Conservation (phyloP, 1,284 basidiomycete genomes). For the Inonotus obliquus region DNA sequence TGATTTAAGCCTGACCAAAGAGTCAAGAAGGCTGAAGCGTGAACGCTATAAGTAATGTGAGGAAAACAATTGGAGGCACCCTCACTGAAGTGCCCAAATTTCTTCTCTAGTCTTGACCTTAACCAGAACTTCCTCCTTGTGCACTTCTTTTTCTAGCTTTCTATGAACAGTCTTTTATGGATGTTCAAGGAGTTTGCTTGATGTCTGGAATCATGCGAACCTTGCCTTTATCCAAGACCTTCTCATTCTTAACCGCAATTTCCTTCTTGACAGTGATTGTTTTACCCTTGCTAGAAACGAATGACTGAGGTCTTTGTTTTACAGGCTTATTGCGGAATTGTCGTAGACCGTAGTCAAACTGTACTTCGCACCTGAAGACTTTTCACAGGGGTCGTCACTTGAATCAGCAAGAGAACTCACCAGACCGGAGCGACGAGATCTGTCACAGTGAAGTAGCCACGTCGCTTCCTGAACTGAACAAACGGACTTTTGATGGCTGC, state of each 20-base stretch:
- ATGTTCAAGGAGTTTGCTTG: background rate
- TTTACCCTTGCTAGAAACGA: constrained; percentile 61
- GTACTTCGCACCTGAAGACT: constrained; percentile 64
- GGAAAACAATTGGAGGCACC: constrained; percentile 10
- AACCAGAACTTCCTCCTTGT: constrained; percentile 53
- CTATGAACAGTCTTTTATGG: constrained; percentile 64
- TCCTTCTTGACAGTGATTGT: constrained; percentile 55
- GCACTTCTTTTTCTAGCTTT: constrained; percentile 71
- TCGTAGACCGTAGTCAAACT: constrained; percentile 69
- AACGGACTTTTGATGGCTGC: background rate
- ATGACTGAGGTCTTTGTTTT: constrained; percentile 51
- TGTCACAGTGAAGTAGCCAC: constrained; percentile 13
- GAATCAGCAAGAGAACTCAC: constrained; percentile 1
- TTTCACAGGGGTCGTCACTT: background rate
- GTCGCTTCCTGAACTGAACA: constrained; percentile 1
- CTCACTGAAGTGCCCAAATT: constrained; percentile 64
- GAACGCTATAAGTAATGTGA: background rate
- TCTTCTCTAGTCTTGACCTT: constrained; percentile 54
- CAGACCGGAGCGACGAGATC: constrained; percentile 7
- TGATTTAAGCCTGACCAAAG: constrained; percentile 51
- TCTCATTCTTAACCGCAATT: constrained; percentile 58
- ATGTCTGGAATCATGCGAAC: constrained; percentile 35
- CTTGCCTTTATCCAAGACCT: constrained; percentile 52
- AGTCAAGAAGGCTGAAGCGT: constrained; percentile 50
- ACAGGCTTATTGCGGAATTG: constrained; percentile 53